phyloP scores from a whole-genome alignment of 2,329 filamentous ascomycete genomes.

The Colletotrichum spaethianum region DNA sequence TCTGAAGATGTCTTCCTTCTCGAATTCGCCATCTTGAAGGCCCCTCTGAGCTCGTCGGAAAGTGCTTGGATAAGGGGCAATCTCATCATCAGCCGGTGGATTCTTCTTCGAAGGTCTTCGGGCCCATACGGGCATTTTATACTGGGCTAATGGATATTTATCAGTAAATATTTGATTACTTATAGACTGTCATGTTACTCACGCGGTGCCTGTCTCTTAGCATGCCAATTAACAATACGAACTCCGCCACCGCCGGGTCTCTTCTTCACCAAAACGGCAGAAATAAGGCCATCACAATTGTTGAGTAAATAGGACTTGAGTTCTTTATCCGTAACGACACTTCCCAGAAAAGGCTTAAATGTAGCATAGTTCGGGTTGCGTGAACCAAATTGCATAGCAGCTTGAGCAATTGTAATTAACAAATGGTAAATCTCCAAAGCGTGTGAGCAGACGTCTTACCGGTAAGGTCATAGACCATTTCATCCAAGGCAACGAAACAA shows the following conservation, averaged over 20 bases:
- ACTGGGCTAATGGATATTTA: background rate
- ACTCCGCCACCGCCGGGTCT: background rate
- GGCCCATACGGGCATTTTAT: constrained; percentile 10
- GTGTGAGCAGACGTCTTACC: constrained; percentile 10
- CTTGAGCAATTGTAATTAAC: background rate
- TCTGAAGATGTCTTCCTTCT: background rate
- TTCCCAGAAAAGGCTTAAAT: constrained; percentile 15
- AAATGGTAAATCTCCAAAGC: background rate
- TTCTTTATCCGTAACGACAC: background rate
- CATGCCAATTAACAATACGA: constrained; percentile 1
- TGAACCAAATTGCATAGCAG: constrained; percentile 4
- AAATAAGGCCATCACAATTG: constrained; percentile 7
- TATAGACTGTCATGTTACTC: background rate
- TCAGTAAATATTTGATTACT: background rate
- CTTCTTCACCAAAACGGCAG: background rate
- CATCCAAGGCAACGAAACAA: constrained; percentile 25
- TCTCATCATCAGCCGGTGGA: background rate
- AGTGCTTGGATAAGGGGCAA: background rate
- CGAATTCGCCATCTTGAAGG: background rate
- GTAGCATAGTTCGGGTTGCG: background rate
- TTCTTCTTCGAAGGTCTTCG: background rate
- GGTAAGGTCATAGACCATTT: constrained; percentile 39
- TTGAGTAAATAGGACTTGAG: background rate
- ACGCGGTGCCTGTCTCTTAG: background rate
- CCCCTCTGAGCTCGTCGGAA: background rate